Conservation (phyloP, 768 basidiomycete species). For the Plicaturopsis crispa region DNA sequence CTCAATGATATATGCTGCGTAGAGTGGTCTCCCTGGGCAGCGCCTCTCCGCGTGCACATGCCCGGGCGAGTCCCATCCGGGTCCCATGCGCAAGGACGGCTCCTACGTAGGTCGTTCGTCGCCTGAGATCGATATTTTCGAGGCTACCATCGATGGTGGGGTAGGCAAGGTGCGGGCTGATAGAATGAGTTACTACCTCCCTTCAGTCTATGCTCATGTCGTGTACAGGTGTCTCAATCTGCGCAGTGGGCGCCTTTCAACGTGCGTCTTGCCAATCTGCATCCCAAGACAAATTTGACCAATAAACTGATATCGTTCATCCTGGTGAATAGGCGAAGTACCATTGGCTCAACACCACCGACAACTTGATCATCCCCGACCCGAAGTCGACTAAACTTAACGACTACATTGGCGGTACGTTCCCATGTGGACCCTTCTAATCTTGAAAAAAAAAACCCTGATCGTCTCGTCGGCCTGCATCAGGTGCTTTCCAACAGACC, state of each 20-base stretch:
- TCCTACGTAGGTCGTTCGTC: constrained; percentile 41
- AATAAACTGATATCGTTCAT: neutral
- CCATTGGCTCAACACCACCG: constrained; percentile 23
- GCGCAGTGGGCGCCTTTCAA: constrained; percentile 22
- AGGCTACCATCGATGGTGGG: constrained; percentile 29
- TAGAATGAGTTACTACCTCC: neutral
- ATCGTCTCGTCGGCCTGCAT: neutral
- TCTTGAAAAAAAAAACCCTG: constrained; percentile 9
- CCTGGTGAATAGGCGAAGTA: constrained; percentile 28
- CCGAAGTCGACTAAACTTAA: constrained; percentile 25
- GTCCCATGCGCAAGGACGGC: constrained; percentile 38
- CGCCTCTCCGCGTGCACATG: constrained; percentile 52
- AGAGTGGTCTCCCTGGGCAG: constrained; percentile 46
- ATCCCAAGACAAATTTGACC: neutral
- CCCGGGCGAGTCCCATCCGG: constrained; percentile 47
- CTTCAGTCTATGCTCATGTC: neutral
- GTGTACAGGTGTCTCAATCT: constrained; percentile 24
- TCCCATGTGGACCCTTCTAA: neutral
- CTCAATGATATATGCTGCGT: neutral
- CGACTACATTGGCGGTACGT: constrained; percentile 28
- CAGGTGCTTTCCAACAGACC: constrained; percentile 26
- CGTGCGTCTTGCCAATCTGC: constrained; percentile 9
- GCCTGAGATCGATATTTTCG: constrained; percentile 53
- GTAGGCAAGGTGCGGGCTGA: constrained; percentile 15
- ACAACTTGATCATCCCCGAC: constrained; percentile 25